Base-by-base conservation (phyloP, 805 yeast genomes). In the Lipomyces oligophaga region DNA sequence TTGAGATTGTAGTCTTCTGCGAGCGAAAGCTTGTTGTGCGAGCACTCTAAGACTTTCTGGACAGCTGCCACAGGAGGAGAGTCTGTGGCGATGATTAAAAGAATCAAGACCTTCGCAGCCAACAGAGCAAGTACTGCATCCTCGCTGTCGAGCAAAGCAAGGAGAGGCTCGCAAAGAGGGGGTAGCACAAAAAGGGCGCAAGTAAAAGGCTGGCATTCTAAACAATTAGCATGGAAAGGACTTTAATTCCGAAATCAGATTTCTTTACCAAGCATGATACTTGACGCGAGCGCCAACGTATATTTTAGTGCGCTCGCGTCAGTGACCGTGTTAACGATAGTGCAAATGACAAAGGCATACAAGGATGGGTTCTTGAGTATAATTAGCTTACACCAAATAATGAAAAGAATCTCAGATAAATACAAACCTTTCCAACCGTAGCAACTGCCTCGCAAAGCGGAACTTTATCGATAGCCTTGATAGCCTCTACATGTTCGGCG, bases 291-390 rank as follows among this genome's bases (percentile, higher is more conserved):
- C 19, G 80, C 83, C 40, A 82, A 71, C 22, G 80, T 69, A 62
- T 78, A 80, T 63, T 82, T 80, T 54, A 79, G 73, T 34, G 82
- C 80, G 47, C 82, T 89, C 58, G 77, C 82, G 44, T 84, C 73
- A 21, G 72, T 61, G 38, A 70, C 69, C 57, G 76, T 76, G 49
- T 72, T 66, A 60, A 85, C 69, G 49, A 85, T 60, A 25, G 74
- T 42, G 41, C 44, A 34, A 22, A 47, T 38, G 27, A 38, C 41
- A 21, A 36, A 25, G 39, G 44, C 52, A 28, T 47, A 47, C 16
- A 37, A 13, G 13, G 47, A 25, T 18, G 47, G 37, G 43, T 41
- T 37, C 52, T 47, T 25, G 35, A 18, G 11, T 22, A 7, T 18
- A 24, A 25, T 26, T 26, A 13, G 26, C 10, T 38, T 6, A 8